Conservation (phyloP, 75 land plant species). For the Picea sitchensis region DNA sequence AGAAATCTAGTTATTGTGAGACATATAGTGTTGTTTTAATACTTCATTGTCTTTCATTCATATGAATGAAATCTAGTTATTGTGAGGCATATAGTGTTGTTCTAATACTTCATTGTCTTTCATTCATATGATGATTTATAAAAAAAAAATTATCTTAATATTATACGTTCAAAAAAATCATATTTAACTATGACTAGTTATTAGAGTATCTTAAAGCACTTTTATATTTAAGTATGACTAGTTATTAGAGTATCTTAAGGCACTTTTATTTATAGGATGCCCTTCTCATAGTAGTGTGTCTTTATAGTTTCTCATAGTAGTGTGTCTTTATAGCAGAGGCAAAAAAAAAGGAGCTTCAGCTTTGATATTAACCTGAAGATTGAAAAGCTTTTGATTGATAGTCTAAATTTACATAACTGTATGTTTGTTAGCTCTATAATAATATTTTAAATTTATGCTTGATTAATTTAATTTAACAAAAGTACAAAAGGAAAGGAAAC, state of each 20-base stretch:
- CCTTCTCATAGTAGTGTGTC: background rate
- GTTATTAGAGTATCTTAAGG: background rate
- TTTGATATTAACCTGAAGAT: background rate
- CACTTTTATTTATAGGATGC: background rate
- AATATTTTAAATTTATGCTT: background rate
- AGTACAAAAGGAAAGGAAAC: too few relatives aligned
- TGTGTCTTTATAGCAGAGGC: background rate
- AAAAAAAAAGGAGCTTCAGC: background rate
- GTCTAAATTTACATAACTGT: background rate
- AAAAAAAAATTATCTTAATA: background rate
- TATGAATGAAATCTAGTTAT: background rate
- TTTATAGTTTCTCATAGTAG: background rate
- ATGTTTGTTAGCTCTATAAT: background rate
- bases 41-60: too few relatives aligned
- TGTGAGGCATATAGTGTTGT: background rate
- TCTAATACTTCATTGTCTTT: background rate
- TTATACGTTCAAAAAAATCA: background rate
- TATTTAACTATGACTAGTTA: background rate
- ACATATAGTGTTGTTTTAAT: too few relatives aligned
- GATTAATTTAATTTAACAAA: too few relatives aligned
- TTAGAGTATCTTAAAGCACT: too few relatives aligned
- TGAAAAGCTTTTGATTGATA: background rate
- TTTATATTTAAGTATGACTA: too few relatives aligned
- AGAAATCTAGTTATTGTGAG: too few relatives aligned
- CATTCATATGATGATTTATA: background rate